Evolutionary conservation across 441 rosid species (phyloP).

Genomic region (Euphorbia celastroides): DNA sequence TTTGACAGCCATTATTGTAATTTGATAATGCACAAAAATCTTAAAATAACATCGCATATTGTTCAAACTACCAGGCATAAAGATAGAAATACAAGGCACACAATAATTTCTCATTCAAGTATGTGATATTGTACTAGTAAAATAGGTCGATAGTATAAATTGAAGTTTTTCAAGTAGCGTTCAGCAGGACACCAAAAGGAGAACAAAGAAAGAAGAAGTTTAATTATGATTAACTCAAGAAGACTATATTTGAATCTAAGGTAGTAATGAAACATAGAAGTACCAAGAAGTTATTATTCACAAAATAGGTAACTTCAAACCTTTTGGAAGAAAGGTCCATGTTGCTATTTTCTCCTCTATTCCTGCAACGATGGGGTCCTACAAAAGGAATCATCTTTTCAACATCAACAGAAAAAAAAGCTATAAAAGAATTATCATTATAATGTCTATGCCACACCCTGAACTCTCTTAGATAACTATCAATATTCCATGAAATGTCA

Average conservation of each 20-base stretch:
- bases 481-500: not conserved
- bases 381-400: conserved; percentile 7
- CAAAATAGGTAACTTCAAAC: conserved; percentile 23
- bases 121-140: not conserved
- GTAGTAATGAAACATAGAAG: not conserved
- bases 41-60: too few species aligned
- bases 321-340: conserved; percentile 98
- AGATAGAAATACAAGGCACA: not conserved
- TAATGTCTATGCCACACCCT: not conserved
- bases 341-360: conserved; percentile 89
- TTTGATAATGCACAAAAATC: too few species aligned
- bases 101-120: not conserved
- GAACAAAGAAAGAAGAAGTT: not conserved
- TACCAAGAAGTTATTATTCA: not conserved
- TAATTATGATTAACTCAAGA: not conserved
- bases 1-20: too few species aligned
- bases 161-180: not conserved
- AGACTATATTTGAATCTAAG: not conserved
- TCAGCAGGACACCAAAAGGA: not conserved
- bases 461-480: conserved; percentile 1
- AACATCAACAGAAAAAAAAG: not conserved
- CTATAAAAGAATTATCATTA: not conserved
- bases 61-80: not conserved
- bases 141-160: not conserved
- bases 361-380: conserved; percentile 91